Evolutionary conservation across 768 basidiomycete genomes (phyloP).

Genomic region (Lyophyllum shimeji): DNA sequence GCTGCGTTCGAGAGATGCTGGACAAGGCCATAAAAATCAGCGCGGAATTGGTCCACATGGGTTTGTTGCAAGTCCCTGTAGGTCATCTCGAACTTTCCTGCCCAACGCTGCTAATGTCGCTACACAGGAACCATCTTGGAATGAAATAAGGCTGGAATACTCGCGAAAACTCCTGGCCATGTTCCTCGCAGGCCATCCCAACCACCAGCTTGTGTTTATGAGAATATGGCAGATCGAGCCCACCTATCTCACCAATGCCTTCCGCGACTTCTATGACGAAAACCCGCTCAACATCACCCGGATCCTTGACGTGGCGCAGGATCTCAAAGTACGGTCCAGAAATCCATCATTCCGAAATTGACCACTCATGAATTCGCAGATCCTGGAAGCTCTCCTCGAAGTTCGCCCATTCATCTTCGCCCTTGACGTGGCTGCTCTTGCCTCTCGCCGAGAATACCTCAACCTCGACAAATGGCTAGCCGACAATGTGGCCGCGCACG

Average conservation of each 20-base stretch:
- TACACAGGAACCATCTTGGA: constrained; percentile 78
- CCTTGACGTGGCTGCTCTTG: constrained; percentile 91
- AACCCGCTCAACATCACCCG: constrained; percentile 91
- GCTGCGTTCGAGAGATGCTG: constrained; percentile 84
- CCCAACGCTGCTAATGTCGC: constrained; percentile 12
- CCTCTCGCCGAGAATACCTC: constrained; percentile 89
- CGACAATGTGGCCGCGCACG: constrained; percentile 80
- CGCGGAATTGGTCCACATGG: constrained; percentile 93
- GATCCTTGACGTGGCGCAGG: constrained; percentile 93
- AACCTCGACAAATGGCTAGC: constrained; percentile 97
- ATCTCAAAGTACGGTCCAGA: constrained; percentile 69
- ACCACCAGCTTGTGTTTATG: constrained; percentile 97
- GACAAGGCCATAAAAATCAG: constrained; percentile 93
- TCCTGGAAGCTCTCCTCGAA: constrained; percentile 89
- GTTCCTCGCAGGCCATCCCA: constrained; percentile 91
- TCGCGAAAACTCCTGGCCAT: constrained; percentile 80
- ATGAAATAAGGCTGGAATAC: constrained; percentile 84
- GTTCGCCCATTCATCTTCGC: constrained; percentile 88
- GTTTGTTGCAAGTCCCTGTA: constrained; percentile 86
- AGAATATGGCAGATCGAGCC: constrained; percentile 92
- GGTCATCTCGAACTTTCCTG: constrained; percentile 28
- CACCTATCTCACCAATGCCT: constrained; percentile 80
- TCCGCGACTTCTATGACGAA: constrained; percentile 91
- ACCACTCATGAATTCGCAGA: constrained; percentile 41
- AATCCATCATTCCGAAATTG: neutral